Evolutionary conservation across 2,329 filamentous ascomycete species (phyloP), one percentile per base, ranked within the genome.

Genomic region (Periconia macrospinosa): DNA sequence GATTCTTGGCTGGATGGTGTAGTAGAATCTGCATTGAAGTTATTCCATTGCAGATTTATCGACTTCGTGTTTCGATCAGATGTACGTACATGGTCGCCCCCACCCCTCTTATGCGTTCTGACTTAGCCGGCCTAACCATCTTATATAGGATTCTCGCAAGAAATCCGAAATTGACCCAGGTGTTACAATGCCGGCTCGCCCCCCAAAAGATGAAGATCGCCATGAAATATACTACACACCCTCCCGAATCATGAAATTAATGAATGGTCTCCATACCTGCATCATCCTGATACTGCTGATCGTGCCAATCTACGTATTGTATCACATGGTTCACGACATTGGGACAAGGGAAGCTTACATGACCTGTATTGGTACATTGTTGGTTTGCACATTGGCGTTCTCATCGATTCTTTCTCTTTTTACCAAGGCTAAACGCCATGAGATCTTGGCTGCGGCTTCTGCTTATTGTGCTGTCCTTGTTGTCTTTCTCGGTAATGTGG

Each of bases 1-100:
- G 66, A 70, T 52, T 74, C 75, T 3, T 75, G 71, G 70, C 64
- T 79, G 0, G 76, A 78, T 49, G 58, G 58, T 2, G 41, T 51
- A 0, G 63, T 76, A 6, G 75, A 77, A 47, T 62, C 45, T 23
- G 8, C 58, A 2, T 35, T 55, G 19, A 52, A 30, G 20, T 55
- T 49, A 33, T 58, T 52, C 20, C 55, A 67, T 47, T 63, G 60
- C 48, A 18, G 18, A 8, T 17, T 52, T 27, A 48, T 65, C 41
- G 52, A 62, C 6, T 45, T 45, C 42, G 8, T 45, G 20, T 45
- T 45, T 45, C 17, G 17, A 6, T 45, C 20, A 8, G 23, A 45
- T 6, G 17, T 45, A 19, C 7, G 30, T n/a, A 13, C 30, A 50
- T 9, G 41, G 30, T 40, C 14, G 41, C 45, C 20, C 11, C n/a